Percentiles rank a stretch among this genome's conserved stretches.
These are phyloP conservation scores for Sclerotiophoma versabilis DNA, from an alignment of 2,329 filamentous ascomycete species.

Conservation along the genomic window DNA sequence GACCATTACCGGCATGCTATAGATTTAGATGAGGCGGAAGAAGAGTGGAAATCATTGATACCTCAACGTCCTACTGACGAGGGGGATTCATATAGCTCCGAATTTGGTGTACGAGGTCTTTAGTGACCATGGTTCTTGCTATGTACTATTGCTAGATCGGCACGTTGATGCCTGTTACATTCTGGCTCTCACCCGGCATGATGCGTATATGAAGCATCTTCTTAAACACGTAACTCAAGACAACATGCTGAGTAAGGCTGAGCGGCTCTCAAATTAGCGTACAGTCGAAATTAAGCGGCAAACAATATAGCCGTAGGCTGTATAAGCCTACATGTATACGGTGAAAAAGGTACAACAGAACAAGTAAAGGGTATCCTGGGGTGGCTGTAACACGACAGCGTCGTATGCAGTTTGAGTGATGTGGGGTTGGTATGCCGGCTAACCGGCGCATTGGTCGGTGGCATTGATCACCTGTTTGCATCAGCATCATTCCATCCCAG, in stretches of 20 bases:
- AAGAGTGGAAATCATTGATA: no score
- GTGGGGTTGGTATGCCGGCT: not conserved
- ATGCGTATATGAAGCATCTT: no score
- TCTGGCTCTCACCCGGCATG: not conserved
- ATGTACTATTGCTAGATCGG: not conserved
- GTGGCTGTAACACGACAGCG: not conserved
- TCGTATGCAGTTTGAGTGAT: not conserved
- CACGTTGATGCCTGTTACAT: not conserved
- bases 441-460: not conserved
- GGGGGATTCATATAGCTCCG: not conserved
- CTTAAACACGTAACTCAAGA: not conserved
- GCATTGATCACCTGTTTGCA: constrained; percentile 16
- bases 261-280: not conserved
- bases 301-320: not conserved
- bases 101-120: not conserved
- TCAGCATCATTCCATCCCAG: constrained; percentile 7
- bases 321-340: not conserved
- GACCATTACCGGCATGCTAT: no score
- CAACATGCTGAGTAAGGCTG: not conserved
- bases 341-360: constrained; percentile 2
- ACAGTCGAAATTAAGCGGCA: not conserved
- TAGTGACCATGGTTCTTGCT: not conserved
- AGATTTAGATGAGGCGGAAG: no score
- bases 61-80: no score
- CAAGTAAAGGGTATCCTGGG: constrained; percentile 11